phyloP scores from a whole-genome alignment of 768 basidiomycete species.

The Russula dissimulans region DNA sequence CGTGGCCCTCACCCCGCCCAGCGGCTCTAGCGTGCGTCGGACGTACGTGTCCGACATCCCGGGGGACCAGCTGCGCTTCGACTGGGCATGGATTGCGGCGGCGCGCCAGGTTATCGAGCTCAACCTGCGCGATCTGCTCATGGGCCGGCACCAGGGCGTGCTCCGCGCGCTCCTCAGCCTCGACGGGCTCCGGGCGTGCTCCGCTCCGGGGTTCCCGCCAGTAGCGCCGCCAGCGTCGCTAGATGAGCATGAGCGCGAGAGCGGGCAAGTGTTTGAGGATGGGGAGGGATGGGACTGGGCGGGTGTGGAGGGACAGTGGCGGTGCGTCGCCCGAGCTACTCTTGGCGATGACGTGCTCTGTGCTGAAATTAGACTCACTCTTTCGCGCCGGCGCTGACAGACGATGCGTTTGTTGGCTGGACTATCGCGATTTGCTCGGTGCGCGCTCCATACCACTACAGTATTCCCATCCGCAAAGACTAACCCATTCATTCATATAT shows the following conservation, averaged over 20 bases:
- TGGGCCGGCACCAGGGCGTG: slow-evolving; percentile 17
- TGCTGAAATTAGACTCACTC: background rate
- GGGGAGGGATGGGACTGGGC: slow-evolving; percentile 53
- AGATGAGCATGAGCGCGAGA: background rate
- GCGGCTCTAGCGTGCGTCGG: slow-evolving; percentile 21
- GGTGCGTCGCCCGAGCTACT: slow-evolving; percentile 28
- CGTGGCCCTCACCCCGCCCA: background rate
- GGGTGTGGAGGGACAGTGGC: slow-evolving; percentile 44
- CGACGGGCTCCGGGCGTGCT: slow-evolving; percentile 23
- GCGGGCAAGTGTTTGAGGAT: slow-evolving; percentile 1
- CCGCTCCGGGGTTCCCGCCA: slow-evolving; percentile 21
- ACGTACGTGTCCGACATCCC: slow-evolving; percentile 26
- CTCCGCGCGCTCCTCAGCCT: slow-evolving; percentile 24
- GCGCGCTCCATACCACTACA: background rate
- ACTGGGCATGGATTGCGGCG: slow-evolving; percentile 45
- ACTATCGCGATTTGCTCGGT: slow-evolving; percentile 47
- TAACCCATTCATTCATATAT: too few species aligned
- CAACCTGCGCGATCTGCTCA: slow-evolving; percentile 37
- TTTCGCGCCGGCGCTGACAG: slow-evolving; percentile 22
- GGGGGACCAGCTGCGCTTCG: slow-evolving; percentile 28
- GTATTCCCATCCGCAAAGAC: background rate
- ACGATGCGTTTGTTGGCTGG: slow-evolving; percentile 50
- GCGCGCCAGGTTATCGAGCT: slow-evolving; percentile 43
- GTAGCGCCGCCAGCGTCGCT: background rate
- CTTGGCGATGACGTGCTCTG: background rate